Evolutionary conservation across 176 grass and related monocot genomes (phyloP).

Genomic region (Urochloa ruziziensis): DNA sequence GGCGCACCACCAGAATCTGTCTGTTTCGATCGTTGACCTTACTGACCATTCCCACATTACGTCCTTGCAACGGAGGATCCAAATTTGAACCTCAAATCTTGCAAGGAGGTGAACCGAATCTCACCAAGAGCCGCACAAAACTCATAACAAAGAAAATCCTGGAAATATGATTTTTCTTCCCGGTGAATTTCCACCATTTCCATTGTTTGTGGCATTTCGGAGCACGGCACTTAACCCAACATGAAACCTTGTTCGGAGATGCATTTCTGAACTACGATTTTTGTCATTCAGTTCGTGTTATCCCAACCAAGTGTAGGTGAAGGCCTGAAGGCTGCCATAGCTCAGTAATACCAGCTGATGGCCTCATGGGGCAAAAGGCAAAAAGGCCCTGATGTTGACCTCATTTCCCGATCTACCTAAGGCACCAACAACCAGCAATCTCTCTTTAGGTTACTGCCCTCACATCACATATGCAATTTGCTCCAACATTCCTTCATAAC

Average conservation of each 20-base stretch:
- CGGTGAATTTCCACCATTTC: not conserved
- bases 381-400: slow-evolving; percentile 3
- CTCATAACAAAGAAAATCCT: not conserved
- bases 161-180: not conserved
- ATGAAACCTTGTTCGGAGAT: not conserved
- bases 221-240: not conserved
- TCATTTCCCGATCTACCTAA: not conserved
- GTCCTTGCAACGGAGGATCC: not conserved
- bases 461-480: not conserved
- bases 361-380: not conserved
- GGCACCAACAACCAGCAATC: slow-evolving; percentile 26
- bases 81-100: not conserved
- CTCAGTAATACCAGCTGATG: not conserved
- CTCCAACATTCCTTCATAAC: slow-evolving; percentile 14
- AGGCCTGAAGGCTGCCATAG: not conserved
- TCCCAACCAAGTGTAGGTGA: not conserved
- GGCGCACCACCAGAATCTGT: not conserved
- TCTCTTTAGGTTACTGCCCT: not conserved
- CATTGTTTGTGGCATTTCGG: not conserved
- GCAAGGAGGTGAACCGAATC: not conserved
- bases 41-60: not conserved
- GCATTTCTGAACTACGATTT: not conserved
- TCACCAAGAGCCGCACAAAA: not conserved
- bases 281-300: not conserved
- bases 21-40: slow-evolving; percentile 5